Conservation (phyloP, 2,329 filamentous ascomycete genomes). For the Aspergillus brunneoviolaceus region DNA sequence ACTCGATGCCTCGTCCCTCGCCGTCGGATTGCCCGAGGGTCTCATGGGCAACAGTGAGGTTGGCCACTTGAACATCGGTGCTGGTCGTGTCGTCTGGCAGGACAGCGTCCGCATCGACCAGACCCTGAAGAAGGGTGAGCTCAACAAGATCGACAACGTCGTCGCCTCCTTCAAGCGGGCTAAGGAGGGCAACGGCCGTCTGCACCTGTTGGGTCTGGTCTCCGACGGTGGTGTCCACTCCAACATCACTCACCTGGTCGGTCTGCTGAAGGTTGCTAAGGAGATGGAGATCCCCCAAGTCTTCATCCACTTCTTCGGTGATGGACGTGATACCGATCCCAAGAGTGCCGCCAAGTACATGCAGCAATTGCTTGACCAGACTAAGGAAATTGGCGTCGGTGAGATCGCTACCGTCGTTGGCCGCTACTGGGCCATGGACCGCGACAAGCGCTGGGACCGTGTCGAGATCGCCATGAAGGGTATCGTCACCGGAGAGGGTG, state of each 20-base stretch:
- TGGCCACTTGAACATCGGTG: constrained; percentile 97
- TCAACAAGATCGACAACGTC: constrained; percentile 75
- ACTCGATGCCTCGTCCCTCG: constrained; percentile 92
- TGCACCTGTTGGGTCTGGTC: constrained; percentile 88
- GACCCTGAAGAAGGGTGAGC: constrained; percentile 80
- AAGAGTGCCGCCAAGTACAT: constrained; percentile 89
- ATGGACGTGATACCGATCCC: constrained; percentile 96
- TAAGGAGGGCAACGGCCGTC: constrained; percentile 83
- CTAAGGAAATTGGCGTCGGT: constrained; percentile 80
- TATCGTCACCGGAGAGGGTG: constrained; percentile 80
- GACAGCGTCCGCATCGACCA: constrained; percentile 95
- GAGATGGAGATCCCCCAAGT: constrained; percentile 82
- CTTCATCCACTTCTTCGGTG: constrained; percentile 98
- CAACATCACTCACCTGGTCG: constrained; percentile 90
- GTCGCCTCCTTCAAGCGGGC: constrained; percentile 74
- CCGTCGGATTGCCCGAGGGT: constrained; percentile 92
- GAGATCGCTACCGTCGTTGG: constrained; percentile 91
- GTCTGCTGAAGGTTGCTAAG: constrained; percentile 86
- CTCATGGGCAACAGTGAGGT: constrained; percentile 99
- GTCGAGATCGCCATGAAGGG: constrained; percentile 88
- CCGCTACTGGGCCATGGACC: constrained; percentile 98
- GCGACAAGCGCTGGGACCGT: constrained; percentile 98
- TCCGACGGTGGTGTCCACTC: constrained; percentile 96
- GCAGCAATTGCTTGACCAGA: constrained; percentile 76
- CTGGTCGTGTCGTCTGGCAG: constrained; percentile 97